Conservation (phyloP, 2,329 filamentous ascomycete genomes). For the Trichoderma afroharzianum region DNA sequence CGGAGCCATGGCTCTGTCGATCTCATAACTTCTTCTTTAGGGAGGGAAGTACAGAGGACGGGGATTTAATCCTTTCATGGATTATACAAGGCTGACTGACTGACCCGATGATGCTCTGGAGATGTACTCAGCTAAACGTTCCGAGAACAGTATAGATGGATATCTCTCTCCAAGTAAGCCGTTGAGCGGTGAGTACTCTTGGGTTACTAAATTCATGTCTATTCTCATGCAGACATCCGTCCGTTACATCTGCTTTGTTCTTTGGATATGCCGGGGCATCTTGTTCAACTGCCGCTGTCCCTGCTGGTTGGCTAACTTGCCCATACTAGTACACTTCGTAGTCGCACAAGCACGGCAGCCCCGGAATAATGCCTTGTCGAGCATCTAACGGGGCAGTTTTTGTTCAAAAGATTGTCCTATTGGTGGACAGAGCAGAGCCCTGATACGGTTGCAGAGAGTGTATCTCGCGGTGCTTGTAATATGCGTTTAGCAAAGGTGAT, state of each 20-base stretch:
- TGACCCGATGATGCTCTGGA: background rate
- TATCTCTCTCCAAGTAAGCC: background rate
- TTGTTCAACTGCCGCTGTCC: slow-evolving; percentile 7
- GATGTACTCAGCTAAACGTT: background rate
- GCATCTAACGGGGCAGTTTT: background rate
- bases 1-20: background rate
- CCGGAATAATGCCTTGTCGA: background rate
- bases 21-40: background rate
- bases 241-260: background rate
- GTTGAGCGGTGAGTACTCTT: background rate
- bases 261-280: background rate
- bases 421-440: background rate
- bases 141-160: background rate
- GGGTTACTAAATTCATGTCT: background rate
- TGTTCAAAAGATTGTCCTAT: background rate
- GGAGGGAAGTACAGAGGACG: background rate
- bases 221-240: background rate
- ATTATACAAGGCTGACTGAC: background rate
- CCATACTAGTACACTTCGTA: background rate
- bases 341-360: background rate
- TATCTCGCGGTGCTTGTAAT: background rate
- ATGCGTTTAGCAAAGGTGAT: background rate
- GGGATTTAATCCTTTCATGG: background rate
- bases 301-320: background rate
- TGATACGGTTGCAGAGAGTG: background rate